Evolutionary conservation across 2,329 filamentous ascomycete genomes (phyloP), one percentile per base, ranked within the genome.

Genomic region (Celoporthe dispersa): DNA sequence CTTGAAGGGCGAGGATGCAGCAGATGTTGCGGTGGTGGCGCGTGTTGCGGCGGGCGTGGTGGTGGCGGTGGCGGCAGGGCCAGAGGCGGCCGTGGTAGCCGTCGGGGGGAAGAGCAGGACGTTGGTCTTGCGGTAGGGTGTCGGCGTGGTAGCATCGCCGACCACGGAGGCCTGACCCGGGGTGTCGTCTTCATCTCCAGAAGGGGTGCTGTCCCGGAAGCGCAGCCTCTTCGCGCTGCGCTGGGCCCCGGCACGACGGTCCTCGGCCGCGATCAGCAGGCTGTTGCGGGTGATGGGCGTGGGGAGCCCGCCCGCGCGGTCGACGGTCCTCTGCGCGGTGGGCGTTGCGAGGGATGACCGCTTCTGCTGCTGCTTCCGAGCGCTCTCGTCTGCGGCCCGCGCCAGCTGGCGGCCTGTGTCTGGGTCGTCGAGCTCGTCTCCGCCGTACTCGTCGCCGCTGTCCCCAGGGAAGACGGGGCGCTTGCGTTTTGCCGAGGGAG

Each of bases 391-490:
- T 4, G 79, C 75, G 28, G 80, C 75, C n/a, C 72, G 74, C 28
- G 74, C 77, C 70, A 84, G 75, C 69, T 82, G 74, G 35, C 76
- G 74, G 71, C 82, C 82, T 57, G 80, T 80, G n/a, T 83, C 81
- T 9, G 81, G 80, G 22, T 76, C 78, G 4, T 81, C 44, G 19
- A 74, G 71, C n/a, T 80, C 81, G 39, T 75, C 77, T 25, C 80
- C 77, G 1, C 66, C 71, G 64, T 61, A 69, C 19, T 70, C 55
- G 7, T 78, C 76, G 48, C 73, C 73, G 31, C 76, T 77, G 3
- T 77, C 75, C 12, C 75, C 75, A 5, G 74, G 73, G 14, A 72
- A 72, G 12, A 64, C 63, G 31, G 63, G 59, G 22, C 76, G 77
- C 74, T 70, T 79, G 72, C 75, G 77, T 79, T 82, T 73, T 0